Conservation (phyloP, 2,329 filamentous ascomycete species). For the Aspergillus sp. region DNA sequence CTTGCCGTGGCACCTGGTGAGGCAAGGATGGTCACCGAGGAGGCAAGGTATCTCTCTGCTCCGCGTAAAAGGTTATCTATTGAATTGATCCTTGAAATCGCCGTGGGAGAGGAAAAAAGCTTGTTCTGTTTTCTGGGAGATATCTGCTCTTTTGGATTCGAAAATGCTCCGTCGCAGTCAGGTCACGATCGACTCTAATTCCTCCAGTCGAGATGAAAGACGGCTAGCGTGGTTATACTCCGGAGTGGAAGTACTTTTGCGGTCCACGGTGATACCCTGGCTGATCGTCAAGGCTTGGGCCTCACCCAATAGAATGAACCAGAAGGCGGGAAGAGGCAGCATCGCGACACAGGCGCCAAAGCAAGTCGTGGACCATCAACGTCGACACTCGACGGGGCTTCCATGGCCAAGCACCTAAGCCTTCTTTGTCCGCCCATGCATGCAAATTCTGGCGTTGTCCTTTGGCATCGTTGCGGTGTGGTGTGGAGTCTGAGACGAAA, state of each 20-base stretch:
- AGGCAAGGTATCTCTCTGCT: not conserved
- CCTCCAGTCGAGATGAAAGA: not conserved
- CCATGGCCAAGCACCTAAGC: slow-evolving; percentile 21
- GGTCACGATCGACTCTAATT: not conserved
- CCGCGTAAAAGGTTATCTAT: not conserved
- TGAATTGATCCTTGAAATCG: not conserved
- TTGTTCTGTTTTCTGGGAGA: not conserved
- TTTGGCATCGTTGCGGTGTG: slow-evolving; percentile 25
- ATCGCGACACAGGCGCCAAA: not conserved
- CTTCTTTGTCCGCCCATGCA: slow-evolving; percentile 33
- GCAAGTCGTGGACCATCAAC: not conserved
- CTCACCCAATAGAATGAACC: not conserved
- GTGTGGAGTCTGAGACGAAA: slow-evolving; percentile 27
- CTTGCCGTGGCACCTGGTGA: slow-evolving; percentile 3
- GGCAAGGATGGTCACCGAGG: slow-evolving; percentile 5
- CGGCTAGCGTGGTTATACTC: not conserved
- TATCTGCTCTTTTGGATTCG: not conserved
- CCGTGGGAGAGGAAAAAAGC: not conserved
- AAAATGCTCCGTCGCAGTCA: not conserved
- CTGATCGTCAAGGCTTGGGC: not conserved
- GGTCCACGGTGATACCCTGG: not conserved
- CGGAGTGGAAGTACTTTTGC: not conserved
- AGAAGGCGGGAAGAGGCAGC: slow-evolving; percentile 3
- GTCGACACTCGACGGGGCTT: not conserved
- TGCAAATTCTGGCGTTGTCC: slow-evolving; percentile 26